Conservation (phyloP, 768 basidiomycete species). For the Clavaria fumosa region DNA sequence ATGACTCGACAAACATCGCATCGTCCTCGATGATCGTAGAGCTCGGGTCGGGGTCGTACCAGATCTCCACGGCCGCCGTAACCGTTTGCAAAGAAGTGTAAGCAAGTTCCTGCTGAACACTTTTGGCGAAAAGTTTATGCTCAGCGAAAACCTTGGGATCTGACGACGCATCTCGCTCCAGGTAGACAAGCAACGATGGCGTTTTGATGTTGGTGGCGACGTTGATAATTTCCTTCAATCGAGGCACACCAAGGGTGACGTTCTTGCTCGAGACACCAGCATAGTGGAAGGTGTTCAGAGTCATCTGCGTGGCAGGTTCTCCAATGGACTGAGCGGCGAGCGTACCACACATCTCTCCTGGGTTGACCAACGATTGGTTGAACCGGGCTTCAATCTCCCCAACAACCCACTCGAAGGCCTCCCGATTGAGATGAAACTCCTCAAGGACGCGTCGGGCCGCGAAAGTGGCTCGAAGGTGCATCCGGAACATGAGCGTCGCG, state of each 20-base stretch:
- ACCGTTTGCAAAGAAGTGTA: slow-evolving; percentile 90
- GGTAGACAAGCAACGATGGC: slow-evolving; percentile 86
- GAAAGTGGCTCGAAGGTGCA: slow-evolving; percentile 83
- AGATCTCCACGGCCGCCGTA: slow-evolving; percentile 91
- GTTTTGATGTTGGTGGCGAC: slow-evolving; percentile 98
- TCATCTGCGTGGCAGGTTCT: slow-evolving; percentile 99
- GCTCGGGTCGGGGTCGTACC: slow-evolving; percentile 89
- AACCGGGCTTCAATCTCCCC: slow-evolving; percentile 95
- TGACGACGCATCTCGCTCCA: slow-evolving; percentile 52
- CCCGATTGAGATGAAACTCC: slow-evolving; percentile 71
- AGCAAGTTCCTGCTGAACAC: slow-evolving; percentile 84
- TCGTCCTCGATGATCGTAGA: slow-evolving; percentile 96
- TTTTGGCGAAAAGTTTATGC: slow-evolving; percentile 66
- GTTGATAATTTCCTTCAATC: slow-evolving; percentile 98
- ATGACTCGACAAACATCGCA: slow-evolving; percentile 87
- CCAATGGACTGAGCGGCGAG: slow-evolving; percentile 97
- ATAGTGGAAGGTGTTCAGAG: slow-evolving; percentile 98
- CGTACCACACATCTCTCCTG: slow-evolving; percentile 98
- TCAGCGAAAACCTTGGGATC: too few relatives aligned
- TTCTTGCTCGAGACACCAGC: slow-evolving; percentile 99
- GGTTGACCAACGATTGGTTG: slow-evolving; percentile 81
- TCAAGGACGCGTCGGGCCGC: slow-evolving; percentile 80
- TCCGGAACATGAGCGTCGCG: slow-evolving; percentile 82
- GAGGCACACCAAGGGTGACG: slow-evolving; percentile 98
- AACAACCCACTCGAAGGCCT: slow-evolving; percentile 96